Conservation (phyloP, 1,284 basidiomycete species). For the Melampsora larici-populina region DNA sequence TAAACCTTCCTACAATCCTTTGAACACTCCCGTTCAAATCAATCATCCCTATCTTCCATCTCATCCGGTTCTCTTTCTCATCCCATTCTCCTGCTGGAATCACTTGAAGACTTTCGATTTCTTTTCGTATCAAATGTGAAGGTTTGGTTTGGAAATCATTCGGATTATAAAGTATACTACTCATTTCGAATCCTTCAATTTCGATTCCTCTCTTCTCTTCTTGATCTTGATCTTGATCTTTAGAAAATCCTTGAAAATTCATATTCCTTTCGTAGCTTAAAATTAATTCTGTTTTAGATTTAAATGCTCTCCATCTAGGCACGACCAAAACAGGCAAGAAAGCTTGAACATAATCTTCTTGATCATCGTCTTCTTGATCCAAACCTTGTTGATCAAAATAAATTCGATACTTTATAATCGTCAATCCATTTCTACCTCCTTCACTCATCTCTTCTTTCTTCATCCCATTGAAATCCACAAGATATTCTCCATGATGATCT, state of each 20-base stretch:
- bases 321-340: slow-evolving; percentile 5
- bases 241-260: not conserved
- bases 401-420: slow-evolving; percentile 33
- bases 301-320: slow-evolving; percentile 2
- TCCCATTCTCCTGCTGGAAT: not conserved
- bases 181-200: not conserved
- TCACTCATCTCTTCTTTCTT: not conserved
- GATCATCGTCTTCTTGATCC: not conserved
- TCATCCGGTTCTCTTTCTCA: not conserved
- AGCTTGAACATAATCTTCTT: no score
- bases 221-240: not conserved
- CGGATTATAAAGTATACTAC: slow-evolving; percentile 4
- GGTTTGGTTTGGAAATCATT: not conserved
- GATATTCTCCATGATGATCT: slow-evolving; percentile 16
- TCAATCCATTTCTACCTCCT: not conserved
- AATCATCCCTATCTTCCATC: no score
- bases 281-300: slow-evolving; percentile 26
- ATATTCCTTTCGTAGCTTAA: not conserved
- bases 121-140: not conserved
- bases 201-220: not conserved
- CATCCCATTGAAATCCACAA: not conserved
- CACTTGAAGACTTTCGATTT: not conserved
- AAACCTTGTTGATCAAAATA: slow-evolving; percentile 1
- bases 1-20: not conserved
- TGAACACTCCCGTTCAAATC: no score